Percentiles rank a stretch among this genome's conserved stretches.
These are phyloP conservation scores for Lathyrus aphaca DNA, from an alignment of 306 rosid genomes.

Conservation along the genomic window DNA sequence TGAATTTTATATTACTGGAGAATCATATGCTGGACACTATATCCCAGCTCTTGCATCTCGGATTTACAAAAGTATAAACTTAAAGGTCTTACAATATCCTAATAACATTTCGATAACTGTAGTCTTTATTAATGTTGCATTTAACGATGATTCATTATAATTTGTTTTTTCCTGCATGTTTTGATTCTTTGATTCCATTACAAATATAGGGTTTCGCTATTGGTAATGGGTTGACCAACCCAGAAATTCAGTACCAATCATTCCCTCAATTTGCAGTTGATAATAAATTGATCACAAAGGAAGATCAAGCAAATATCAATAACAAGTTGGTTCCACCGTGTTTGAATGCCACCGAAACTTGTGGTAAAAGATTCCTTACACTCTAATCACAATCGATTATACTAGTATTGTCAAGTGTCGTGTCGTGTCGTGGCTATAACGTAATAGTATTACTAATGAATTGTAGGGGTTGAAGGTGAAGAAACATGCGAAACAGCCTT, in stretches of 20 bases:
- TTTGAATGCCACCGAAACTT: slow-evolving; percentile 42
- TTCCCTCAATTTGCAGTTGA: slow-evolving; percentile 71
- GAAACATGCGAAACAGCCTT: slow-evolving; percentile 48
- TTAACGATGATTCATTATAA: no score
- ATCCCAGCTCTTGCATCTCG: no score
- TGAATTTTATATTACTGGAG: no score
- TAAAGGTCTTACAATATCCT: no score
- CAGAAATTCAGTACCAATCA: slow-evolving; percentile 72
- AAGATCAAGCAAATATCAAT: slow-evolving; percentile 43
- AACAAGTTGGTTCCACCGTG: slow-evolving; percentile 58
- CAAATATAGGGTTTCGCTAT: slow-evolving; percentile 79
- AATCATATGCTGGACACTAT: no score
- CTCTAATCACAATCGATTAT: not conserved
- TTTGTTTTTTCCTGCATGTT: no score
- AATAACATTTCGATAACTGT: no score
- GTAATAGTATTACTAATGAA: not conserved
- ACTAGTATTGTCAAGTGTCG: not conserved
- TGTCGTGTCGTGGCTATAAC: not conserved
- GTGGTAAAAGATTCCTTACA: slow-evolving; percentile 48
- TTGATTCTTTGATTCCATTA: not conserved
- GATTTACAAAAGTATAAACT: no score
- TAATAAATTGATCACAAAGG: slow-evolving; percentile 54
- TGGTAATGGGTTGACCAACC: slow-evolving; percentile 85
- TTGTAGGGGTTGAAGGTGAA: slow-evolving; percentile 62
- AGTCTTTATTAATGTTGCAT: no score